phyloP scores from a whole-genome alignment of 2,329 filamentous ascomycete genomes.

The Alternaria alternata region DNA sequence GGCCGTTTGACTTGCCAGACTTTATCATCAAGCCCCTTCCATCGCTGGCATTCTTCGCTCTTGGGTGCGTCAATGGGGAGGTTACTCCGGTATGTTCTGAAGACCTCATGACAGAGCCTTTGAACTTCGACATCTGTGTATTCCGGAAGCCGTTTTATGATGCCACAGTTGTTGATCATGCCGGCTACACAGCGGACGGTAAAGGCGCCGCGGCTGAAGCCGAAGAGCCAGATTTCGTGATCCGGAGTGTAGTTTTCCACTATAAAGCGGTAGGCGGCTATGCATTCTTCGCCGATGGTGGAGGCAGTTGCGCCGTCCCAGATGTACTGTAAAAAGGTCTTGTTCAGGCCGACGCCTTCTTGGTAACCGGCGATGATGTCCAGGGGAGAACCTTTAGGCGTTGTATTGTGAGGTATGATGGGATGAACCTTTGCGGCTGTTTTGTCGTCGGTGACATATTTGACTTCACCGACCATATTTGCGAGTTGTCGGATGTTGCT shows the following conservation, averaged over 20 bases:
- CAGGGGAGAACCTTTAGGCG: not conserved
- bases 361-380: slow-evolving; percentile 48
- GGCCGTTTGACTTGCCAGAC: slow-evolving; percentile 45
- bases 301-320: slow-evolving; percentile 49
- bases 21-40: slow-evolving; percentile 24
- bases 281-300: slow-evolving; percentile 47
- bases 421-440: slow-evolving; percentile 32
- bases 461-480: slow-evolving; percentile 40
- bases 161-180: slow-evolving; percentile 55
- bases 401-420: slow-evolving; percentile 22
- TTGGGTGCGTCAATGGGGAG: slow-evolving; percentile 40
- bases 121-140: slow-evolving; percentile 28
- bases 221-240: slow-evolving; percentile 56
- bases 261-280: slow-evolving; percentile 47
- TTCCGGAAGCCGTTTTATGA: slow-evolving; percentile 33
- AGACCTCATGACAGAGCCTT: slow-evolving; percentile 42
- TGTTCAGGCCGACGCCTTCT: slow-evolving; percentile 47
- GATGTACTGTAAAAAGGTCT: slow-evolving; percentile 48
- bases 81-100: slow-evolving; percentile 42
- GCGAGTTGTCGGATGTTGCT: slow-evolving; percentile 47
- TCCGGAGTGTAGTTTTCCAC: slow-evolving; percentile 44
- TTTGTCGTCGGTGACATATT: slow-evolving; percentile 19
- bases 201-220: slow-evolving; percentile 57
- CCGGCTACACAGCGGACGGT: slow-evolving; percentile 55
- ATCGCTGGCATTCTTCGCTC: slow-evolving; percentile 28